phyloP scores from a whole-genome alignment of 1,139 yeast genomes.

The Nakaseomyces kungkrabaensis region DNA sequence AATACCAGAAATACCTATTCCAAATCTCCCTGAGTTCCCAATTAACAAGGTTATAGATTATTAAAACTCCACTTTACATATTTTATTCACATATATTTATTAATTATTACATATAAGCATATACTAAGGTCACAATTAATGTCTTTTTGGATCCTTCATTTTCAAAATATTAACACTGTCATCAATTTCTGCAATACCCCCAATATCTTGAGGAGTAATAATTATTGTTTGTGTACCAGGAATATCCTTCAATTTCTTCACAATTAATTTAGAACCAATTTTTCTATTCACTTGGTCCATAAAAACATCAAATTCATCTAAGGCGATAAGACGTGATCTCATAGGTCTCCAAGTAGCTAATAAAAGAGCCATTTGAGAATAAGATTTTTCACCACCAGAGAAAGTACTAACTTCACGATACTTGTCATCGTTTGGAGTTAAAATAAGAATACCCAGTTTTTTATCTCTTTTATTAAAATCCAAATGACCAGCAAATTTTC shows the following conservation, averaged over 20 bases:
- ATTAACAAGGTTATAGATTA: conserved; percentile 36
- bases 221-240: conserved; percentile 72
- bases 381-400: conserved; percentile 96
- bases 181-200: conserved; percentile 59
- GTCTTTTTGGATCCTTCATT: conserved; percentile 38
- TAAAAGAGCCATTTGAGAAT: conserved; percentile 79
- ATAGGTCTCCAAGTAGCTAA: conserved; percentile 89
- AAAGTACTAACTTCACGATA: conserved; percentile 70
- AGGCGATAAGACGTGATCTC: conserved; percentile 77
- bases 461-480: conserved; percentile 49
- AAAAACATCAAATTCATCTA: conserved; percentile 95
- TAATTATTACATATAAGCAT: too few relatives aligned
- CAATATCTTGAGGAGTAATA: conserved; percentile 91
- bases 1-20: conserved; percentile 63
- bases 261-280: conserved; percentile 65
- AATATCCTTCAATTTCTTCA: conserved; percentile 53
- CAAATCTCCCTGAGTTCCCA: conserved; percentile 52
- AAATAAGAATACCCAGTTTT: conserved; percentile 44
- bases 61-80: neutral
- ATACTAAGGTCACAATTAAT: conserved; percentile 7
- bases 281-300: conserved; percentile 92
- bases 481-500: conserved; percentile 71
- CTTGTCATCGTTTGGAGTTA: conserved; percentile 47
- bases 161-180: conserved; percentile 62
- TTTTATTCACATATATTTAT: neutral